A percentile compares a stretch with the other conserved stretches of the same genome.
Evolutionary conservation across 1,284 basidiomycete species (phyloP).

Genomic region (Coniophora puteana): DNA sequence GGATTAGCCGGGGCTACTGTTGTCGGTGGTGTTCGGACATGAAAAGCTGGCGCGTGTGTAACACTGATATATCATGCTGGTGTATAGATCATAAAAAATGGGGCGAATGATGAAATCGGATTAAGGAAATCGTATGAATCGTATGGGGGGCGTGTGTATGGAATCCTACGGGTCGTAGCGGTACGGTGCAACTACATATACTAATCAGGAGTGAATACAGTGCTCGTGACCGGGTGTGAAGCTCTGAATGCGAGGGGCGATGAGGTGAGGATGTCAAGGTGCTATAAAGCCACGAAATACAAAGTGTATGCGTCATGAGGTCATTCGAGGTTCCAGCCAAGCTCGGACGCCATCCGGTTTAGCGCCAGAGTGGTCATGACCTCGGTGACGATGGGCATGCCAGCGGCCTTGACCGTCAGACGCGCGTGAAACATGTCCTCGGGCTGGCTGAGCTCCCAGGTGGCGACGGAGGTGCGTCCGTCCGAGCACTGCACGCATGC

Average conservation of each 20-base stretch:
- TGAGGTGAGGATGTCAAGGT: too few species aligned
- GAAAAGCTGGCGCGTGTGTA: too few species aligned
- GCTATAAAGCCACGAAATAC: conserved; percentile 5
- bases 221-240: background rate
- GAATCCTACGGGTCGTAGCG: too few species aligned
- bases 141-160: too few species aligned
- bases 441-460: conserved; percentile 58
- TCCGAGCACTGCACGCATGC: conserved; percentile 48
- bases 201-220: too few species aligned
- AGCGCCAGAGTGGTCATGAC: conserved; percentile 65
- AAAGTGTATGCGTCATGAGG: conserved; percentile 7
- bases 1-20: background rate
- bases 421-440: conserved; percentile 55
- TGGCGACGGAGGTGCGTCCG: conserved; percentile 50
- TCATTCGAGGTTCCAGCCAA: conserved; percentile 43
- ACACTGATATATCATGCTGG: background rate
- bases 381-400: conserved; percentile 63
- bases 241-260: background rate
- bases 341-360: conserved; percentile 57
- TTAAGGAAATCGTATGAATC: too few species aligned
- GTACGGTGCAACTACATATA: too few species aligned
- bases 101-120: too few species aligned
- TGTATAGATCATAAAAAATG: background rate
- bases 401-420: conserved; percentile 52
- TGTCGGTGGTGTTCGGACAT: too few species aligned